phyloP scores from a whole-genome alignment of 352 stramenopile genomes.

The Phytophthora melonis region DNA sequence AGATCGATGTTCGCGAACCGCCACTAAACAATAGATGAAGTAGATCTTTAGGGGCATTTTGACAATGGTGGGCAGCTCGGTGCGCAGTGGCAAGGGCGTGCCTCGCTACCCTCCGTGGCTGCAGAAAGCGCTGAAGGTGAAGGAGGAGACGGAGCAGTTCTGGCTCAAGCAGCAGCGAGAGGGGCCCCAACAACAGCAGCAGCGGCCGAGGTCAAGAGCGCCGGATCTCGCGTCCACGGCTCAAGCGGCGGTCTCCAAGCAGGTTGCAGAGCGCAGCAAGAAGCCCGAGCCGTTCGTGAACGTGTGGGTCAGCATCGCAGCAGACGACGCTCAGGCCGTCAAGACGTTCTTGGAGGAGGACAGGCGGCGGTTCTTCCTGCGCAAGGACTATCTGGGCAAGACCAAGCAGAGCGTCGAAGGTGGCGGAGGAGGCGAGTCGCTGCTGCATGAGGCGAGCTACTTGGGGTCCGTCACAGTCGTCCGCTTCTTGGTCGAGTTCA shows the following conservation, averaged over 20 bases:
- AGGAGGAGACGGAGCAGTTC: constrained; percentile 46
- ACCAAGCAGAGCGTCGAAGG: background rate
- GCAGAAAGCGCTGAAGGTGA: constrained; percentile 59
- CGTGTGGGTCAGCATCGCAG: constrained; percentile 56
- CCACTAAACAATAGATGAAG: constrained; percentile 6
- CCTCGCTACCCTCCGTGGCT: constrained; percentile 73
- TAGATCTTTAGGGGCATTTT: background rate
- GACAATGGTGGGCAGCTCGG: constrained; percentile 19
- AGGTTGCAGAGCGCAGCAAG: constrained; percentile 3
- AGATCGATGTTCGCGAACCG: constrained; percentile 18
- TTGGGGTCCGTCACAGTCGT: constrained; percentile 48
- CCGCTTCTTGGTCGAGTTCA: constrained; percentile 43
- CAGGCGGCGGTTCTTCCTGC: constrained; percentile 40
- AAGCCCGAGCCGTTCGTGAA: constrained; percentile 19
- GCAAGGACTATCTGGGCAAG: constrained; percentile 33
- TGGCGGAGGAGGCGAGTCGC: constrained; percentile 41
- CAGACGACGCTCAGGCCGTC: constrained; percentile 44
- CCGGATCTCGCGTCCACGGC: constrained; percentile 10
- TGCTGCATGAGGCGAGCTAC: constrained; percentile 68
- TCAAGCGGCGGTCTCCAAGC: constrained; percentile 7
- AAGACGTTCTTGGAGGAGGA: constrained; percentile 45
- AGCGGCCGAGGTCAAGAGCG: constrained; percentile 21
- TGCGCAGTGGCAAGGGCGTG: constrained; percentile 22
- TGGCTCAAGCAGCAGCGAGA: constrained; percentile 39
- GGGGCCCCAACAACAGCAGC: constrained; percentile 30